A percentile compares a stretch with the other conserved stretches of the same genome.
Evolutionary conservation across 768 basidiomycete genomes (phyloP).

Genomic region (Phylloporus arenicola): DNA sequence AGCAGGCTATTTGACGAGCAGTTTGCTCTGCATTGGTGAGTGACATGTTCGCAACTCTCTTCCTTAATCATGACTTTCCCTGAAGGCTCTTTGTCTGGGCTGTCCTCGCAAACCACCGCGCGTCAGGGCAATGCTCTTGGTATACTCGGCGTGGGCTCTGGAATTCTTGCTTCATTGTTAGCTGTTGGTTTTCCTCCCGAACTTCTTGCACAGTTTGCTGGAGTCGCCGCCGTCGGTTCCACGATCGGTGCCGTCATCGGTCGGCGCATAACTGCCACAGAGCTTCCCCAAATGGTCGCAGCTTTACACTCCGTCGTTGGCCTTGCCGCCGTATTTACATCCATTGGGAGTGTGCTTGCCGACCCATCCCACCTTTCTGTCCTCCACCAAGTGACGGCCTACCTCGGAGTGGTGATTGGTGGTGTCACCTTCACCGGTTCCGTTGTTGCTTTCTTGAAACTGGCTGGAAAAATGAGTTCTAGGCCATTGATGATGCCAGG

Average conservation of each 20-base stretch:
- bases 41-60: neutral
- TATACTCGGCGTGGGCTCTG: conserved; percentile 77
- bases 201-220: conserved; percentile 72
- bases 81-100: conserved; percentile 70
- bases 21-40: conserved; percentile 78
- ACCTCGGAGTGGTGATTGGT: conserved; percentile 81
- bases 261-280: conserved; percentile 79
- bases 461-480: conserved; percentile 78
- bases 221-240: conserved; percentile 70
- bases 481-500: conserved; percentile 68
- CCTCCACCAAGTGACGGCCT: conserved; percentile 78
- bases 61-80: neutral
- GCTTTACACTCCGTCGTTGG: conserved; percentile 87
- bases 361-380: conserved; percentile 63
- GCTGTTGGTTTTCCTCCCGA: conserved; percentile 80
- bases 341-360: conserved; percentile 73
- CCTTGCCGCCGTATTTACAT: conserved; percentile 83
- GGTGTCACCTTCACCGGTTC: conserved; percentile 89
- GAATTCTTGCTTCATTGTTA: conserved; percentile 72
- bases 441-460: conserved; percentile 83
- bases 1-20: conserved; percentile 81
- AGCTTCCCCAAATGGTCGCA: conserved; percentile 79
- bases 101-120: conserved; percentile 76
- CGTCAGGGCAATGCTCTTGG: conserved; percentile 88
- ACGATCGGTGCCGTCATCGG: conserved; percentile 68